Evolutionary conservation across 2,329 filamentous ascomycete genomes (phyloP), one percentile per base, ranked within the genome.

Genomic region (Phialemoniopsis sp.): DNA sequence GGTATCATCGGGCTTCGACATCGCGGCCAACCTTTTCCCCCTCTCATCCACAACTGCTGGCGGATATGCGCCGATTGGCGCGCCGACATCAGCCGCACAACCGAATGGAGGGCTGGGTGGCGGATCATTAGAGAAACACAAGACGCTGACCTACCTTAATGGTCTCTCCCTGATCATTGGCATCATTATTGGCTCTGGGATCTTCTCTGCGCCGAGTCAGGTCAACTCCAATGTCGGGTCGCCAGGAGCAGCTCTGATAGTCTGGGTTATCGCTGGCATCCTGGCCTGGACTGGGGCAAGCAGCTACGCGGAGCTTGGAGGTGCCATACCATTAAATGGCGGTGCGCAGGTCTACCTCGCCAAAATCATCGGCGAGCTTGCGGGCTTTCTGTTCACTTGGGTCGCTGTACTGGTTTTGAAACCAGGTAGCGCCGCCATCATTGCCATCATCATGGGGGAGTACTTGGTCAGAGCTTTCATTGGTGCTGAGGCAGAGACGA

Each of bases 361-460:
- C 49, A 97, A 97, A 66, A 98, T 95, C 43, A 95, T 96, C 61
- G 91, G 91, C 39, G 93, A 98, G 64, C 71, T 95, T 54, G 80
- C 82, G 2, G 93, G 93, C 0, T 98, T 98, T 57, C 70, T 97
- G 28, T 98, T 96, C 62, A 94, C 90, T 3, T 98, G 93, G 93
- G 89, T 88, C 37, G 90, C 93, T 1, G 89, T 97, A 13, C 77
- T 93, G 44, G 93, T 98, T 12, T 70, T 98, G 45, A 97, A 96
- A 66, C 93, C 93, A 1, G 93, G 93, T 3, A 87, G 87, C 30
- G 84, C 89, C 9, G 93, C 93, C 45, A 98, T 98, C 57, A 89
- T 98, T 48, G 78, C 91, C 48, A 96, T 98, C 50, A 96, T 98
- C 55, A 96, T 97, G 72, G 93, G 93, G 32, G 93, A 98, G 64